Conservation (phyloP, 768 basidiomycete genomes). For the Suillus placidus region DNA sequence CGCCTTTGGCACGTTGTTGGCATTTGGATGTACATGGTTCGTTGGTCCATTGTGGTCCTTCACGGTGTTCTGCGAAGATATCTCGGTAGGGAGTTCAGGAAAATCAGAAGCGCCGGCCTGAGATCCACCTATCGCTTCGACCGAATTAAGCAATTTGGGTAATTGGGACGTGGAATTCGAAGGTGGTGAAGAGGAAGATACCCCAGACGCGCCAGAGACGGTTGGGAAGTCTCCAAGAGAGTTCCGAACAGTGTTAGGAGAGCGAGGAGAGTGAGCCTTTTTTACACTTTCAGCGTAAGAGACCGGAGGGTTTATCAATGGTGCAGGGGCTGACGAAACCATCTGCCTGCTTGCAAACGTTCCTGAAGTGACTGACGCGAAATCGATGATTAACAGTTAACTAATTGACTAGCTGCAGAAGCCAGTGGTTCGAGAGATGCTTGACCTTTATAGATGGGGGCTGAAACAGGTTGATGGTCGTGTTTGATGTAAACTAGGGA, state of each 20-base stretch:
- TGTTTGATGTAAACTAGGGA: neutral
- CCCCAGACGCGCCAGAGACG: constrained; percentile 4
- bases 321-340: constrained; percentile 33
- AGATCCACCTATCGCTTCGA: constrained; percentile 3
- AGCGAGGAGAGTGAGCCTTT: constrained; percentile 45
- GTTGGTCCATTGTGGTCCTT: neutral
- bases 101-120: constrained; percentile 4
- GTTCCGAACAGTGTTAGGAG: constrained; percentile 17
- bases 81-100: constrained; percentile 8
- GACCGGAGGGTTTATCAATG: constrained; percentile 42
- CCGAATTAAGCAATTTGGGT: neutral
- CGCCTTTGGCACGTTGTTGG: constrained; percentile 19
- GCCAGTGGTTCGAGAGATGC: neutral
- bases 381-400: neutral
- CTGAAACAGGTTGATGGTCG: neutral
- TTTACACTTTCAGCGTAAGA: constrained; percentile 63
- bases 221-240: constrained; percentile 12
- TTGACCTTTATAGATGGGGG: neutral
- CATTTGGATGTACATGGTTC: constrained; percentile 12
- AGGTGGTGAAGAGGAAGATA: constrained; percentile 16
- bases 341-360: constrained; percentile 18
- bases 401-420: neutral
- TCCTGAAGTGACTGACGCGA: neutral
- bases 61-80: neutral
- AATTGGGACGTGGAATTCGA: neutral